A percentile compares a stretch with the other conserved stretches of the same genome.
phyloP scores from a whole-genome alignment of 2,329 filamentous ascomycete species.

The Geoglossum cookeanum region DNA sequence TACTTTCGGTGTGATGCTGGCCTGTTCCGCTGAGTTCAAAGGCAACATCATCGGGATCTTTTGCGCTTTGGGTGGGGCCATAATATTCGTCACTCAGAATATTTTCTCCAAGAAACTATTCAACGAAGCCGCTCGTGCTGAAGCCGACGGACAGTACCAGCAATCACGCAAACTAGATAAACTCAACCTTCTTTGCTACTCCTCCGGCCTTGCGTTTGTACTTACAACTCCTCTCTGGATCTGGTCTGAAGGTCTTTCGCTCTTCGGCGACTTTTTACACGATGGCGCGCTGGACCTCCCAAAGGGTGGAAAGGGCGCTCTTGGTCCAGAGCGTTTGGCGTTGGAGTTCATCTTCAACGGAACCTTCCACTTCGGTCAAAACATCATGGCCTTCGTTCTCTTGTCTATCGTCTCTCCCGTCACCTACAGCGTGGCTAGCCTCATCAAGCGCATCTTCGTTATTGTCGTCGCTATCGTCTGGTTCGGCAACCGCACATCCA shows the following conservation, averaged over 20 bases:
- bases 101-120: conserved; percentile 97
- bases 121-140: conserved; percentile 76
- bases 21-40: conserved; percentile 79
- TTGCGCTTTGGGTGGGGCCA: conserved; percentile 71
- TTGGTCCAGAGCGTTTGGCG: conserved; percentile 39
- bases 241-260: conserved; percentile 64
- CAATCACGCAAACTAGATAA: conserved; percentile 77
- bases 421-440: conserved; percentile 85
- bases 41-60: conserved; percentile 81
- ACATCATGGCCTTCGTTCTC: conserved; percentile 83
- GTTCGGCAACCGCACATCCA: conserved; percentile 82
- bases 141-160: conserved; percentile 46
- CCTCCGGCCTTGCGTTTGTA: conserved; percentile 79
- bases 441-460: conserved; percentile 95
- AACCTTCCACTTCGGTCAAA: conserved; percentile 88
- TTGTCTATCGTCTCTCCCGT: conserved; percentile 89
- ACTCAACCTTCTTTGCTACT: conserved; percentile 90
- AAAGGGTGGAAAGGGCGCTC: conserved; percentile 51
- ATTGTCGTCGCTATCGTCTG: conserved; percentile 88
- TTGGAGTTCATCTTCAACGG: conserved; percentile 97
- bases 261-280: conserved; percentile 59
- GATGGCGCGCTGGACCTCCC: conserved; percentile 65
- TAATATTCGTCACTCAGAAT: conserved; percentile 95
- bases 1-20: conserved; percentile 85
- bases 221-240: conserved; percentile 86